These are phyloP conservation scores for Spinacia oleracea DNA, from an alignment of 179 eudicot genomes.

Conservation along the genomic window DNA sequence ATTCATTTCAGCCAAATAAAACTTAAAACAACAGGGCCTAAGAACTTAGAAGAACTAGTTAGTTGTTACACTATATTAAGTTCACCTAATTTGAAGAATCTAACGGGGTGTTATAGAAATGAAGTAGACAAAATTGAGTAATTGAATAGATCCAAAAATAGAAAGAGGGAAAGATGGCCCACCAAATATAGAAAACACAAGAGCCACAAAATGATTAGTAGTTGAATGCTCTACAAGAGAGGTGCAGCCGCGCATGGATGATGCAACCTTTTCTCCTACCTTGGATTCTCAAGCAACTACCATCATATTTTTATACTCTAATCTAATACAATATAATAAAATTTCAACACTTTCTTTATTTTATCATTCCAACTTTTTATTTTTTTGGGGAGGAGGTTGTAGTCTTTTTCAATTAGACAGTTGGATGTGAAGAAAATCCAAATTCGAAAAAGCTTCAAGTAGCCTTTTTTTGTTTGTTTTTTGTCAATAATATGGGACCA, in stretches of 20 bases:
- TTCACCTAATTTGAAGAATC: too few relatives aligned
- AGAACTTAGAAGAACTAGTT: too few relatives aligned
- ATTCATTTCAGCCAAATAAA: too few relatives aligned
- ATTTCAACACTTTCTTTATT: background rate
- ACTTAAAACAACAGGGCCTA: too few relatives aligned
- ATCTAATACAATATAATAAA: too few relatives aligned
- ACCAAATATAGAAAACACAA: background rate
- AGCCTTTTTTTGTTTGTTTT: constrained; percentile 1
- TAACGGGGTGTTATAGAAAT: background rate
- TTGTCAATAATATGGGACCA: constrained; percentile 1
- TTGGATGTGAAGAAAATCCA: constrained; percentile 14
- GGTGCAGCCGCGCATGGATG: constrained; percentile 14
- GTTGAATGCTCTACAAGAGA: background rate
- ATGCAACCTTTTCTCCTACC: constrained; percentile 3
- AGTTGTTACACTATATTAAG: too few relatives aligned
- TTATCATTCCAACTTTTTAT: background rate
- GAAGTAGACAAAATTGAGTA: background rate
- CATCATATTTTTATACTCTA: background rate
- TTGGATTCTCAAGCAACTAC: constrained; percentile 29
- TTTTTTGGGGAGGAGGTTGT: background rate
- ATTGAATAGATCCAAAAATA: background rate
- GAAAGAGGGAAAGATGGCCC: background rate
- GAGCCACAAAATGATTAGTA: background rate
- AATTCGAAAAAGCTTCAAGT: constrained; percentile 11
- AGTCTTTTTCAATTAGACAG: constrained; percentile 15